Percentiles rank a stretch among this genome's conserved stretches.
Evolutionary conservation across 2,329 filamentous ascomycete genomes (phyloP).

Genomic region (Trichoderma semiorbis): DNA sequence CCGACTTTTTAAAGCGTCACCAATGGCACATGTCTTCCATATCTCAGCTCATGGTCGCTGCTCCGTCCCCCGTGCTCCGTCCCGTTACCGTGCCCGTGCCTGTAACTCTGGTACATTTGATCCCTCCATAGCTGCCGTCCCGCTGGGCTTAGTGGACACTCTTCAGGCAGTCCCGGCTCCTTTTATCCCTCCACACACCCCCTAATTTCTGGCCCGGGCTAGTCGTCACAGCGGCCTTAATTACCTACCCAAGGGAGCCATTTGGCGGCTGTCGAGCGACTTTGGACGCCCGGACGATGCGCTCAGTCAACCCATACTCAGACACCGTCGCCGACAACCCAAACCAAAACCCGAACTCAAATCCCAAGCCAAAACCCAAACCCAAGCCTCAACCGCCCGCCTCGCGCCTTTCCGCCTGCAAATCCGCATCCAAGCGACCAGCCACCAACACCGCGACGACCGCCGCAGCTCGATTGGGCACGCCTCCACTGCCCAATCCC

Average conservation of each 20-base stretch:
- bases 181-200: conserved; percentile 16
- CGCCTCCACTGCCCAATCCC: conserved; percentile 3
- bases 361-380: not conserved
- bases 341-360: not conserved
- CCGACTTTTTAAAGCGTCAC: not conserved
- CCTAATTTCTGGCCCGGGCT: conserved; percentile 16
- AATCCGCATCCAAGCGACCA: not conserved
- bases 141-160: not conserved
- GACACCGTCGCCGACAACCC: conserved; percentile 12
- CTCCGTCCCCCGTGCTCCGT: not conserved
- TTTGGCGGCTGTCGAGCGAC: not conserved
- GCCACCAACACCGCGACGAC: not conserved
- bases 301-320: conserved; percentile 17
- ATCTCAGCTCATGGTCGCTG: not conserved
- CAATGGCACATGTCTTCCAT: not conserved
- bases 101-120: not conserved
- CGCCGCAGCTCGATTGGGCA: not conserved
- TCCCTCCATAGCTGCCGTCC: conserved; percentile 4
- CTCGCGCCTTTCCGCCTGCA: conserved; percentile 8
- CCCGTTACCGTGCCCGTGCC: not conserved
- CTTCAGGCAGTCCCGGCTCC: conserved; percentile 12
- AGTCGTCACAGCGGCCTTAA: conserved; percentile 10
- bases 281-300: conserved; percentile 14
- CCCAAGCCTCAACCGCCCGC: not conserved
- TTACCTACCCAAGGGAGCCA: conserved; percentile 7